phyloP scores from a whole-genome alignment of 1,139 yeast species.

The Yamadazyma songkhlaensis region DNA sequence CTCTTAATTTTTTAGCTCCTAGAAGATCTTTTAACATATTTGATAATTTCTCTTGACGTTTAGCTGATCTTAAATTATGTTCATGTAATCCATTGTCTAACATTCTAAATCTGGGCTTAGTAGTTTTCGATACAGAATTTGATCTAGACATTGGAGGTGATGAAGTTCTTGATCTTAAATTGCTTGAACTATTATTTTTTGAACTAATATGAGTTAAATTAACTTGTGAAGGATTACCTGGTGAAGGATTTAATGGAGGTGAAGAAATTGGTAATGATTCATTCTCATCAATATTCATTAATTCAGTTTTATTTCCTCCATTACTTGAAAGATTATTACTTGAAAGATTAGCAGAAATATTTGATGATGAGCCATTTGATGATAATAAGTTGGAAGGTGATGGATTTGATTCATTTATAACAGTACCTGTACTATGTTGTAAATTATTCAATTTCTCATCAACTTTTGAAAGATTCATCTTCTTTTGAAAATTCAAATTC shows the following conservation, averaged over 20 bases:
- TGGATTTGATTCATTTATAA: no score
- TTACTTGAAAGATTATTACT: neutral
- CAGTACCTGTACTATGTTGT: neutral
- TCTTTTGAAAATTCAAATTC: neutral
- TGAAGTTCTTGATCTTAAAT: slow-evolving; percentile 8
- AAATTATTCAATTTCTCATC: slow-evolving; percentile 1
- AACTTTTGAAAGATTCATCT: slow-evolving; percentile 1
- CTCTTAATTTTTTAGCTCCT: slow-evolving; percentile 77
- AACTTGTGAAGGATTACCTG: neutral
- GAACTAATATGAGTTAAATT: neutral
- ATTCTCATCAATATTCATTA: slow-evolving; percentile 5
- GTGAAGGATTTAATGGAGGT: neutral
- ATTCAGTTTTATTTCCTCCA: neutral
- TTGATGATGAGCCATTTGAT: no score
- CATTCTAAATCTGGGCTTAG: slow-evolving; percentile 47
- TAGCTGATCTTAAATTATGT: slow-evolving; percentile 72
- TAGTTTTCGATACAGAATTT: slow-evolving; percentile 9
- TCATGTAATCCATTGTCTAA: slow-evolving; percentile 71
- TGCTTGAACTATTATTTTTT: neutral
- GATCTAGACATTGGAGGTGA: slow-evolving; percentile 16
- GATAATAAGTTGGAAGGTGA: no score
- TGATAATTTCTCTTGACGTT: slow-evolving; percentile 84
- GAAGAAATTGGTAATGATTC: neutral
- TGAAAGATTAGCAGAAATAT: no score
- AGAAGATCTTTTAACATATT: slow-evolving; percentile 84